Evolutionary conservation across 148 eudicot genomes (phyloP), one percentile per base, ranked within the genome.

Genomic region (Rhododendron simsii): DNA sequence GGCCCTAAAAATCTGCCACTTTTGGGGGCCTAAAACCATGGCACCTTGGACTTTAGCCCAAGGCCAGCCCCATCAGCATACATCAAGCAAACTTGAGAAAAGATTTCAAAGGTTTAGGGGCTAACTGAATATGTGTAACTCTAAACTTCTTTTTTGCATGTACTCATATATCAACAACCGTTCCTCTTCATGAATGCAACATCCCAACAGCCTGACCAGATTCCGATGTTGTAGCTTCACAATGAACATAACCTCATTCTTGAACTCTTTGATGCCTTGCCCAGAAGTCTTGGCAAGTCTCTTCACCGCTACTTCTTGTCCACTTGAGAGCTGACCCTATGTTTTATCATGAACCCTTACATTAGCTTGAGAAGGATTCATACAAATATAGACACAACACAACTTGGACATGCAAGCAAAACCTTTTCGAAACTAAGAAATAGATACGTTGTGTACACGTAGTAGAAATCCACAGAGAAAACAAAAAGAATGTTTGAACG

Each of bases 191-290:
- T 90, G 84, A 20, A 87, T 85, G 80, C 92, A 89, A 77, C 92
- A 92, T 23, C 93, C 93, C 11, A 92, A 81, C 23, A 92, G 78
- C 80, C 85, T 89, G 61, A 90, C 92, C 65, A 92, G 89, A 84
- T 92, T 92, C 47, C 91, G 83, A 59, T 92, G 93, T 73, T 92
- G 93, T 44, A 92, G 92, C 59, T 90, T 90, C 1, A 90, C 85
- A 75, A 92, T 89, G 87, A 92, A 48, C 39, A 82, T 61, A 21
- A 90, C 90, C 79, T 92, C 93, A 45, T 90, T 92, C 84, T 86
- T 90, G 28, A 92, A 92, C 73, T 92, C 92, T 16, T 87, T 57
- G 10, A 89, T 37, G 67, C 93, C 93, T 89, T 92, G 93, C 15
- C 88, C 86, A 0, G 93, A 92, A 73, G 73, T 83, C 81, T 83